Percentiles rank a stretch among this genome's conserved stretches.
These are phyloP conservation scores for Dendrocalamus latiflorus DNA, from an alignment of 202 grass and related monocot species.

Conservation along the genomic window DNA sequence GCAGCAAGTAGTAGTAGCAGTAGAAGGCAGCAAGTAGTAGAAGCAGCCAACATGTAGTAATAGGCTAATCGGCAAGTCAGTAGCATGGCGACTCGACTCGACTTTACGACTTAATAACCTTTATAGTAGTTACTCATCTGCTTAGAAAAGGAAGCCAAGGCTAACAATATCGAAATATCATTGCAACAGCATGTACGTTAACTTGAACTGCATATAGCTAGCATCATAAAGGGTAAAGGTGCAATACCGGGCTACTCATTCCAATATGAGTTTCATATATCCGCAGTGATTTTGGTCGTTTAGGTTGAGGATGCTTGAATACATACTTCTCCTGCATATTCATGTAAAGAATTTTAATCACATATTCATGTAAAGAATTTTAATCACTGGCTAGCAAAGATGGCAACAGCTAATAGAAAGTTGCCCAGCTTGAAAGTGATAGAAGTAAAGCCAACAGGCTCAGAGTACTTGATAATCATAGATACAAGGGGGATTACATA, in stretches of 20 bases:
- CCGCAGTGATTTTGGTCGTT: too few species aligned
- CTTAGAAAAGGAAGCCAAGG: neutral
- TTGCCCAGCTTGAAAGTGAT: neutral
- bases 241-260: constrained; percentile 93
- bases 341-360: too few species aligned
- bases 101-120: too few species aligned
- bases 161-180: neutral
- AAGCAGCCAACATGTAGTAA: too few species aligned
- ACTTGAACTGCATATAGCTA: constrained; percentile 28
- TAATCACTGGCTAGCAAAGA: neutral
- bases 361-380: constrained; percentile 39
- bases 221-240: constrained; percentile 13
- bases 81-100: too few species aligned
- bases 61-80: too few species aligned
- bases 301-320: constrained; percentile 89
- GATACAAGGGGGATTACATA: too few species aligned
- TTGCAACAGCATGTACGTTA: constrained; percentile 20
- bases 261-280: constrained; percentile 99
- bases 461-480: too few species aligned
- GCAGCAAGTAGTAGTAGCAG: too few species aligned
- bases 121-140: neutral
- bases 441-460: too few species aligned
- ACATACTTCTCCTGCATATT: constrained; percentile 96
- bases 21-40: too few species aligned
- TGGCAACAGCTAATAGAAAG: neutral